Base-by-base conservation (phyloP, 768 basidiomycete species). In the Pisolithus tinctorius region DNA sequence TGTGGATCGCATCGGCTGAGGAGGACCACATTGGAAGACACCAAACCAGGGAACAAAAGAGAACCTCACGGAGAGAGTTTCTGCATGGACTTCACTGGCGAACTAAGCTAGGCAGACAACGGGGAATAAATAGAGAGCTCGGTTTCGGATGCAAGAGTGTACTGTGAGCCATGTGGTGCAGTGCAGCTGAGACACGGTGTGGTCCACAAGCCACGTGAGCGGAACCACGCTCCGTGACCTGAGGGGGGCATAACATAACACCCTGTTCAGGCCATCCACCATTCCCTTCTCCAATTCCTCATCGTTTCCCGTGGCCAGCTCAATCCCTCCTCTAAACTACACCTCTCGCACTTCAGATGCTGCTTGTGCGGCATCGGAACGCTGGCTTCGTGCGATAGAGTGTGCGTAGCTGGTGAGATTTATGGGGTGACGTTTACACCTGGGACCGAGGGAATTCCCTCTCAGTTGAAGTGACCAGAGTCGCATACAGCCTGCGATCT, bases 211-310 rank as follows among this genome's bases (percentile, higher is more conserved):
- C 58, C 64, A 68, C 64, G 64, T 65, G 66, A 34, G 66, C 50
- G 29, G 47, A 54, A 59, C 63, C 63, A 65, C 56, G 63, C 63
- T 55, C 63, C 55, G 59, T 57, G 65, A 55, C 63, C 54, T 57
- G 61, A 49, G 59, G 46, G 52, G 58, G 63, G 45, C 20, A 20
- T 20, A 20, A 61, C 58, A 56, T 60, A 63, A 60, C 62, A 63
- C 59, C 64, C 67, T 65, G 64, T 66, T 57, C 65, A 57, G 60
- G 50, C 50, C 63, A 61, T 65, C 55, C 64, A 67, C 59, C 48
- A 39, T 56, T 59, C 57, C 63, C 57, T 58, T 63, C 63, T 54
- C 37, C 57, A 49, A 40, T 55, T 61, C 61, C 59, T 61, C 64
- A 65, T 67, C 61, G 56, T 50, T 51, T 62, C 45, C 48, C 55